These are phyloP conservation scores for Podospora fimiseda DNA, from an alignment of 495 filamentous ascomycete species.

Conservation along the genomic window DNA sequence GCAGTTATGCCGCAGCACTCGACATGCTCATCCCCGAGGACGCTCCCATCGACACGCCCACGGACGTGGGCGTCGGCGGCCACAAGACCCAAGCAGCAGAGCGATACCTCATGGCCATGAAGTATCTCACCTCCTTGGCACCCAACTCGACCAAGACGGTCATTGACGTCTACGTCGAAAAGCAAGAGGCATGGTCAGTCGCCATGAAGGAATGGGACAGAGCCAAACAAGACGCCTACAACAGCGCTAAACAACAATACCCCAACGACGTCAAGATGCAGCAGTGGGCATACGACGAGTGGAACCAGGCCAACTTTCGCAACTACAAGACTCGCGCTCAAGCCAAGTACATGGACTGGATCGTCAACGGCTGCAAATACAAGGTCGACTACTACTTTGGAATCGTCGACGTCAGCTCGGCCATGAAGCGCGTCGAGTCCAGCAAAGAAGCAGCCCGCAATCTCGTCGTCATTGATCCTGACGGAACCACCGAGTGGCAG, in stretches of 20 bases:
- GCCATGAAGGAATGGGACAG: not conserved
- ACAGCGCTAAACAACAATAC: not conserved
- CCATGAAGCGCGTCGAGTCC: not conserved
- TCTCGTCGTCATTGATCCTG: not conserved
- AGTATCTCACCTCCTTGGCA: not conserved
- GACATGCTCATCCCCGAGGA: not conserved
- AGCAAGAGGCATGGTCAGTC: not conserved
- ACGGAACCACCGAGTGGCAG: not conserved
- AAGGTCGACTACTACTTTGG: constrained; percentile 2
- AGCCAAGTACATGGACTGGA: not conserved
- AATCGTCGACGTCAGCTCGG: not conserved
- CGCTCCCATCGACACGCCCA: not conserved
- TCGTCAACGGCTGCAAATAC: not conserved
- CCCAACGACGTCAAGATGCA: not conserved
- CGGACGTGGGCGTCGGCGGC: not conserved
- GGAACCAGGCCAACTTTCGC: not conserved
- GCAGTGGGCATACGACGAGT: not conserved
- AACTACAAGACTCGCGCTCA: not conserved
- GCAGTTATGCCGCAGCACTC: not conserved
- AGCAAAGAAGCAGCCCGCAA: constrained; percentile 1
- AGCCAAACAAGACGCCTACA: not conserved
- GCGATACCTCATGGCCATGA: not conserved
- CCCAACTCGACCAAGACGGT: not conserved
- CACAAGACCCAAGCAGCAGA: no score
- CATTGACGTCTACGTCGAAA: not conserved